Conservation (phyloP, 371 early-diverging fungal species). For the Rhizopus microsporus region DNA sequence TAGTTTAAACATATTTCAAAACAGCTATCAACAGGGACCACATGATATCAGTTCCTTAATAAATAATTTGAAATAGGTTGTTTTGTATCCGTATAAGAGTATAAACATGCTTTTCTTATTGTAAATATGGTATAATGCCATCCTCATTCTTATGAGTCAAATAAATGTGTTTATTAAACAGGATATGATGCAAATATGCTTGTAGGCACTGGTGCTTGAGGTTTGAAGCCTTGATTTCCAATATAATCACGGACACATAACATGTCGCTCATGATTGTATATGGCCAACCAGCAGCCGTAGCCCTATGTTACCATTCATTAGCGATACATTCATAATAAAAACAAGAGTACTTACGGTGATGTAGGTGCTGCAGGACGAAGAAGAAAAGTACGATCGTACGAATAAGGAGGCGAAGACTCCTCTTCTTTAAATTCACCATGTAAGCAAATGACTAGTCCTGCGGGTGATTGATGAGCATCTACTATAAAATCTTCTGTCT, state of each 20-base stretch:
- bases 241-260: slow-evolving; percentile 52
- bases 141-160: no score
- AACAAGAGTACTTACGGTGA: slow-evolving; percentile 41
- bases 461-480: slow-evolving; percentile 56
- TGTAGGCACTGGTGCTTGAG: slow-evolving; percentile 15
- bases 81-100: neutral
- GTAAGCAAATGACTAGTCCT: slow-evolving; percentile 37
- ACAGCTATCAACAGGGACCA: neutral
- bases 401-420: slow-evolving; percentile 34
- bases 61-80: neutral
- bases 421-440: slow-evolving; percentile 62
- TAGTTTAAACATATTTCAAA: neutral
- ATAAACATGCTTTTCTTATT: no score
- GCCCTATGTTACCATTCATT: slow-evolving; percentile 26
- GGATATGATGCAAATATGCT: slow-evolving; percentile 25
- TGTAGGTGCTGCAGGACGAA: slow-evolving; percentile 53
- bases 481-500: slow-evolving; percentile 42
- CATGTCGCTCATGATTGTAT: slow-evolving; percentile 56
- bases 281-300: slow-evolving; percentile 50
- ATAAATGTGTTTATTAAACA: slow-evolving; percentile 3
- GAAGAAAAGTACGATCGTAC: slow-evolving; percentile 57
- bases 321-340: no score
- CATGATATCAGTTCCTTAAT: neutral
- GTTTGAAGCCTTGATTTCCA: slow-evolving; percentile 38
- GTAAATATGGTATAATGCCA: no score